Conservation (phyloP, 1,284 basidiomycete genomes). For the Neonothopanus nambi region DNA sequence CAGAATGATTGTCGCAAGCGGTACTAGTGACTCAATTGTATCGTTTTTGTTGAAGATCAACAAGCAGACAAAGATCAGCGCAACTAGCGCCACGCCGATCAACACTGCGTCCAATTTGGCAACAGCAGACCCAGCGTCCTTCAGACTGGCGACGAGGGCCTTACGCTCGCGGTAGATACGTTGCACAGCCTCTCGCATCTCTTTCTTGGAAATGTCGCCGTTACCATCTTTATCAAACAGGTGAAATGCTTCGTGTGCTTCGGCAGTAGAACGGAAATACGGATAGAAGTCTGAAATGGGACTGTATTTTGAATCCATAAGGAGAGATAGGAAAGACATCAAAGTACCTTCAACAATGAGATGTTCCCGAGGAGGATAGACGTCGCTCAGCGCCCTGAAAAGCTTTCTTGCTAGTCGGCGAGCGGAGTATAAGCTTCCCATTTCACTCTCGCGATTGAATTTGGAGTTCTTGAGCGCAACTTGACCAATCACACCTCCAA, state of each 20-base stretch:
- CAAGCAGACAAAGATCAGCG: slow-evolving; percentile 72
- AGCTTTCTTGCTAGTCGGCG: slow-evolving; percentile 73
- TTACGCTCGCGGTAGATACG: slow-evolving; percentile 82
- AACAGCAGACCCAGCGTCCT: slow-evolving; percentile 73
- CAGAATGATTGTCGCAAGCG: slow-evolving; percentile 77
- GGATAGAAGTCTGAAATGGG: slow-evolving; percentile 60
- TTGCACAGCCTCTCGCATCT: slow-evolving; percentile 86
- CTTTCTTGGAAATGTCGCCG: slow-evolving; percentile 76
- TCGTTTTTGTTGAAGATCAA: slow-evolving; percentile 76
- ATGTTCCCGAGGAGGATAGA: slow-evolving; percentile 56
- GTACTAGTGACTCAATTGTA: slow-evolving; percentile 77
- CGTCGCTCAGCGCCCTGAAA: slow-evolving; percentile 67
- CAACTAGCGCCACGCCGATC: slow-evolving; percentile 57
- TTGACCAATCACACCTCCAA: slow-evolving; percentile 67
- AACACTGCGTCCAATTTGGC: slow-evolving; percentile 78
- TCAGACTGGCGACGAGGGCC: slow-evolving; percentile 68
- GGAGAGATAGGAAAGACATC: not conserved
- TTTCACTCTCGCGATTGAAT: slow-evolving; percentile 55
- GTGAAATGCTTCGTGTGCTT: slow-evolving; percentile 74
- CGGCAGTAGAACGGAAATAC: slow-evolving; percentile 71
- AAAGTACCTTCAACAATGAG: slow-evolving; percentile 62
- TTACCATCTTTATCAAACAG: slow-evolving; percentile 85
- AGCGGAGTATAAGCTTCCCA: slow-evolving; percentile 66
- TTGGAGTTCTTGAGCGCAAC: slow-evolving; percentile 68
- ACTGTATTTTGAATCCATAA: slow-evolving; percentile 9